Percentiles rank a stretch among this genome's conserved stretches.
Conservation (phyloP, 352 stramenopile genomes). For the Globisporangium spinosum region DNA sequence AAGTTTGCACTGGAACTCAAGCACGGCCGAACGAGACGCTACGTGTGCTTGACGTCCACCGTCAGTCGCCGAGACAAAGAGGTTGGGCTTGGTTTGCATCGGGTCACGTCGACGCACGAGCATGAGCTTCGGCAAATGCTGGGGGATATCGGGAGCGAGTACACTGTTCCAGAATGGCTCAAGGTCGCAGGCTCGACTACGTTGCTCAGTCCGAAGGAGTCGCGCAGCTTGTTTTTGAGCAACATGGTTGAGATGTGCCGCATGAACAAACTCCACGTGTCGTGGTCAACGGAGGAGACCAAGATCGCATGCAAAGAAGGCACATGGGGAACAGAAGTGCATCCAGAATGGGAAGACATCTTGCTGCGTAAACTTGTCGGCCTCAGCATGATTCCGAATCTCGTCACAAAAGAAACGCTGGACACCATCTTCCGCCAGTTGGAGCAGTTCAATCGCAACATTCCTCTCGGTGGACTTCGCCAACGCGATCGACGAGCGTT, state of each 20-base stretch:
- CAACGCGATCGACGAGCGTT: constrained; percentile 77
- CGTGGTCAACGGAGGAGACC: constrained; percentile 86
- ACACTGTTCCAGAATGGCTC: constrained; percentile 57
- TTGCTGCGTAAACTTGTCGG: constrained; percentile 78
- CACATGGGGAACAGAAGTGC: constrained; percentile 76
- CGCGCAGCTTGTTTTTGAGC: constrained; percentile 73
- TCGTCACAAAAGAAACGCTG: constrained; percentile 76
- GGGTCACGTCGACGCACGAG: constrained; percentile 48
- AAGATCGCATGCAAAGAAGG: constrained; percentile 84
- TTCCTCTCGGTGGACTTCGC: constrained; percentile 64
- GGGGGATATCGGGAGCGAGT: constrained; percentile 64
- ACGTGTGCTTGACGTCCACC: constrained; percentile 62
- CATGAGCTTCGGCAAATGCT: constrained; percentile 70
- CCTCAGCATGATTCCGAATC: constrained; percentile 74
- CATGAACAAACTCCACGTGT: constrained; percentile 86
- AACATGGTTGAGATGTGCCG: constrained; percentile 88
- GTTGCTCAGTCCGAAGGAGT: constrained; percentile 72
- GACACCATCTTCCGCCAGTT: constrained; percentile 71
- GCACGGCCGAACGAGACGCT: constrained; percentile 72
- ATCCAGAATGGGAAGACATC: constrained; percentile 82
- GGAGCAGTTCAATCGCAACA: constrained; percentile 87
- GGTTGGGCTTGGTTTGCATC: constrained; percentile 65
- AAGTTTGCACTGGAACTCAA: constrained; percentile 87
- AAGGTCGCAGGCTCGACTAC: constrained; percentile 70
- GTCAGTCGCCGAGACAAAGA: constrained; percentile 69